Evolutionary conservation across 2,329 filamentous ascomycete genomes (phyloP).

Genomic region (Trichophaea hybrida): DNA sequence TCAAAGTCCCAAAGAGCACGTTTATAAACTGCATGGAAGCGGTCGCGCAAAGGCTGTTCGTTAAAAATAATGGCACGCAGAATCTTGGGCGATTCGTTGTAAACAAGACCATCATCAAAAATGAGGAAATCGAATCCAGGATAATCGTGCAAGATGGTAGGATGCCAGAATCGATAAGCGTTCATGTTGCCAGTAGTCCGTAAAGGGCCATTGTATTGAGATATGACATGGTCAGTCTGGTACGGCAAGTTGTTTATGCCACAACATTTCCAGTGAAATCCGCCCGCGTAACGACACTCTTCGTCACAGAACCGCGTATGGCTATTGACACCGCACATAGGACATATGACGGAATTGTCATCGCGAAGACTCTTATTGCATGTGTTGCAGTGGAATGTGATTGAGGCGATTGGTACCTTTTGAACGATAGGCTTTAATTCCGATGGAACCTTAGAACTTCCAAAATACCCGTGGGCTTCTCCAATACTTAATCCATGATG

Average conservation of each 20-base stretch:
- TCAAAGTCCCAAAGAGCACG: conserved; percentile 1
- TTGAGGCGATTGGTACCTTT: not conserved
- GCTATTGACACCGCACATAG: not conserved
- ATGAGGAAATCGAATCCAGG: conserved; percentile 1
- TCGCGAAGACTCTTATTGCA: not conserved
- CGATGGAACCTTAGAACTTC: not conserved
- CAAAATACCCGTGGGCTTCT: not conserved
- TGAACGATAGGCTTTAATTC: not conserved
- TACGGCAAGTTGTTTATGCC: not conserved
- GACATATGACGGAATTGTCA: not conserved
- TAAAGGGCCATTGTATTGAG: not conserved
- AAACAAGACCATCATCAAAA: not conserved
- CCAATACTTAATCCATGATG: too few species aligned
- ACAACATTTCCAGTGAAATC: not conserved
- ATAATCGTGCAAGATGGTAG: conserved; percentile 1
- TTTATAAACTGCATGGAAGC: not conserved
- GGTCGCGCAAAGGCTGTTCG: not conserved
- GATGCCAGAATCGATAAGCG: not conserved
- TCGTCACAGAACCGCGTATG: not conserved
- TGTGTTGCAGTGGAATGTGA: not conserved
- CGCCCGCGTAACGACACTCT: not conserved
- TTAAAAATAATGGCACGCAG: not conserved
- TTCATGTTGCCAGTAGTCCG: not conserved
- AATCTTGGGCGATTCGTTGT: not conserved
- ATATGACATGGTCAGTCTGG: not conserved